Evolutionary conservation across 805 yeast species (phyloP).

Genomic region (Priceomyces fermenticarens): DNA sequence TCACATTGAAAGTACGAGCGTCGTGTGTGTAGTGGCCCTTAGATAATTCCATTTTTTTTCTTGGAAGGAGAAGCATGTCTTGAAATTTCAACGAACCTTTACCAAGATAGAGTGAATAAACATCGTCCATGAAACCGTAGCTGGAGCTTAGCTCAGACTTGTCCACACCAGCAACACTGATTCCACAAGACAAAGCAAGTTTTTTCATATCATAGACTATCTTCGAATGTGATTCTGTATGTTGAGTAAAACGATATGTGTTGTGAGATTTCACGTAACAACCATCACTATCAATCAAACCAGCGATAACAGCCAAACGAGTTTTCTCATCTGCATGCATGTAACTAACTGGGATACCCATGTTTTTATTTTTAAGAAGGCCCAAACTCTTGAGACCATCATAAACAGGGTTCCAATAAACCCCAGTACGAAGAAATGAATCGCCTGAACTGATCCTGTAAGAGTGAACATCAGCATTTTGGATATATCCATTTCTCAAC

Average conservation of each 20-base stretch:
- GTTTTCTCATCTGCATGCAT: conserved; percentile 2
- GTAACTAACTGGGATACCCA: background rate
- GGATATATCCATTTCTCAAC: too few species aligned
- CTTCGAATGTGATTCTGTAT: background rate
- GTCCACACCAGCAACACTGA: background rate
- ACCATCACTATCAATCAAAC: conserved; percentile 8
- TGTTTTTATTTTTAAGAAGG: background rate
- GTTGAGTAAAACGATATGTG: background rate
- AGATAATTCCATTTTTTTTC: conserved; percentile 4
- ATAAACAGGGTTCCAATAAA: background rate
- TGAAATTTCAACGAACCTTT: conserved; percentile 2
- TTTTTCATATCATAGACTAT: background rate
- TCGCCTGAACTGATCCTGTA: background rate
- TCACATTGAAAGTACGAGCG: conserved; percentile 2
- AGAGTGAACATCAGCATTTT: background rate
- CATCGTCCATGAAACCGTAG: background rate
- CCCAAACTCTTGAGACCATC: background rate
- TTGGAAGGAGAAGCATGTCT: conserved; percentile 6
- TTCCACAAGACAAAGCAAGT: background rate
- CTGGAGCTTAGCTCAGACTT: too few species aligned
- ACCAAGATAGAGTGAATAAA: conserved; percentile 1
- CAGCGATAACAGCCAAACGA: conserved; percentile 6
- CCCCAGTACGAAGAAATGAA: background rate
- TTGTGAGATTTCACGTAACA: conserved; percentile 2
- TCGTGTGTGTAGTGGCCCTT: background rate